phyloP scores from a whole-genome alignment of 306 rosid genomes.

The Macrotyloma uniflorum region DNA sequence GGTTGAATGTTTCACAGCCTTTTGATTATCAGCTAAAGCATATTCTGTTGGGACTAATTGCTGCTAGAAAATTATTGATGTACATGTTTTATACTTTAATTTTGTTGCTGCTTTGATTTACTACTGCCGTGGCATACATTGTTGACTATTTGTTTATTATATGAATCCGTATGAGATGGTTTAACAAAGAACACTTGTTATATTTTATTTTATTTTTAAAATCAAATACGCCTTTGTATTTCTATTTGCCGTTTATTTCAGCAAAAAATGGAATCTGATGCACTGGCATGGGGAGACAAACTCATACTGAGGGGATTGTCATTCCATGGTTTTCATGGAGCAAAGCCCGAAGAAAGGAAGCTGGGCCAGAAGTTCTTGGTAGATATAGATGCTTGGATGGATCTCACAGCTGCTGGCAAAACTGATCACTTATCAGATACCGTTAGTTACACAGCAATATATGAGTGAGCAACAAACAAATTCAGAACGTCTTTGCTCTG shows the following conservation, averaged over 20 bases:
- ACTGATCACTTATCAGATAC: conserved; percentile 69
- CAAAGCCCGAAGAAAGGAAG: conserved; percentile 61
- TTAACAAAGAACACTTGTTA: not conserved
- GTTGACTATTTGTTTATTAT: conserved; percentile 12
- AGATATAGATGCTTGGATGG: conserved; percentile 96
- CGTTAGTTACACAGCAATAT: conserved; percentile 67
- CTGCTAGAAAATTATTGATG: not conserved
- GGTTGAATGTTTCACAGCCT: not conserved
- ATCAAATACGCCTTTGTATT: not conserved
- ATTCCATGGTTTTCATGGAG: conserved; percentile 92
- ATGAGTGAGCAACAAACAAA: conserved; percentile 55
- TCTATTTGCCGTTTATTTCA: conserved; percentile 17
- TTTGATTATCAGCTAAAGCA: not conserved
- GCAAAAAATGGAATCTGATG: conserved; percentile 50
- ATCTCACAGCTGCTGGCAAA: conserved; percentile 72
- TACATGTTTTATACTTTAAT: not conserved
- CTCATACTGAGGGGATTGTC: conserved; percentile 72
- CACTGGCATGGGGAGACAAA: conserved; percentile 63
- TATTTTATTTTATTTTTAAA: not conserved
- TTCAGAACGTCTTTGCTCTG: not conserved
- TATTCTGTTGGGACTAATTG: conserved; percentile 7
- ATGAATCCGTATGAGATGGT: conserved; percentile 9
- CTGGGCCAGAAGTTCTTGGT: conserved; percentile 81
- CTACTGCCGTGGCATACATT: not conserved
- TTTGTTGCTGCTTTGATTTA: conserved; percentile 4